Conservation (phyloP, 768 basidiomycete species). For the Omphalotus guepiniiformis region DNA sequence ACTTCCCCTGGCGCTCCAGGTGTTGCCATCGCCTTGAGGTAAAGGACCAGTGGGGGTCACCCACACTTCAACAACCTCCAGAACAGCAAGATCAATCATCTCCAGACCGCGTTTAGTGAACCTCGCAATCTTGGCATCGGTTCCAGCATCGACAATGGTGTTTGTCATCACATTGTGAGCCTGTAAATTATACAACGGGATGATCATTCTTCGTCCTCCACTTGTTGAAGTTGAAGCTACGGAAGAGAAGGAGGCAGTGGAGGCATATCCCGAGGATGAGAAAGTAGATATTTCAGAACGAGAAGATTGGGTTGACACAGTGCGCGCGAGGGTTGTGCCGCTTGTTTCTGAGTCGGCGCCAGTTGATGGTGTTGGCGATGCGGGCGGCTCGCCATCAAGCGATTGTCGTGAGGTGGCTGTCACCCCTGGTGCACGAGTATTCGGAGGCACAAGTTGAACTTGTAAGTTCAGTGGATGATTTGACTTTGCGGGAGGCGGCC, state of each 20-base stretch:
- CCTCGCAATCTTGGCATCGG: conserved; percentile 79
- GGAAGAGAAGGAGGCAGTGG: conserved; percentile 37
- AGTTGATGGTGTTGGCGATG: conserved; percentile 17
- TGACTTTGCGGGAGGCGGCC: conserved; percentile 81
- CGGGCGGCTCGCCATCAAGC: conserved; percentile 32
- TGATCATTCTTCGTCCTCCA: conserved; percentile 64
- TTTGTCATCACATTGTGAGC: conserved; percentile 88
- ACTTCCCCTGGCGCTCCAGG: background rate
- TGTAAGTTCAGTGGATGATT: conserved; percentile 89
- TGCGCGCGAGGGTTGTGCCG: conserved; percentile 7
- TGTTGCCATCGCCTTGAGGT: background rate
- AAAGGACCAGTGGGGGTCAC: conserved; percentile 20
- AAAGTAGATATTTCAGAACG: conserved; percentile 18
- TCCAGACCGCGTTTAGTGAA: conserved; percentile 73
- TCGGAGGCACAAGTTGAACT: conserved; percentile 83
- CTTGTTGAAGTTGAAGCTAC: conserved; percentile 38
- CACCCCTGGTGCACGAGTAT: conserved; percentile 38
- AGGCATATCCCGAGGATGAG: conserved; percentile 60
- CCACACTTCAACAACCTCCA: conserved; percentile 82
- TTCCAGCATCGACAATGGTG: conserved; percentile 82
- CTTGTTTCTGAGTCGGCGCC: conserved; percentile 2
- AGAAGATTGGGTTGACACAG: conserved; percentile 21
- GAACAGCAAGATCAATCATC: conserved; percentile 68
- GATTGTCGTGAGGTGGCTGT: conserved; percentile 28
- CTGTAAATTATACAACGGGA: conserved; percentile 83